A percentile compares a stretch with the other conserved stretches of the same genome.
These are phyloP conservation scores for Monosporascus sp. DNA, from an alignment of 2,329 filamentous ascomycete genomes.

Conservation along the genomic window DNA sequence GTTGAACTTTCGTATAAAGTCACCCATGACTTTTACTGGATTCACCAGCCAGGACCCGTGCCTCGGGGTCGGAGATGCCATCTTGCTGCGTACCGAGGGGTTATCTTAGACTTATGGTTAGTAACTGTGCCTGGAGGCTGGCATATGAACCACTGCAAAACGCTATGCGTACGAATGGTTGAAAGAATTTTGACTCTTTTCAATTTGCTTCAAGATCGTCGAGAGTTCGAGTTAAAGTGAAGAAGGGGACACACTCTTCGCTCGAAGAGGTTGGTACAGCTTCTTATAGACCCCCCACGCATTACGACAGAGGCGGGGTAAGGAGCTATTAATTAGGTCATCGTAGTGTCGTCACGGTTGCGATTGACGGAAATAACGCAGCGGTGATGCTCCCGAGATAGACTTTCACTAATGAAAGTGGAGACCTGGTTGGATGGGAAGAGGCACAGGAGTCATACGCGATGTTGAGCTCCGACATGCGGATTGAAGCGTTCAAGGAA, in stretches of 20 bases:
- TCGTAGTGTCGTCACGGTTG: background rate
- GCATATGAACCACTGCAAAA: background rate
- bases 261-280: background rate
- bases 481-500: background rate
- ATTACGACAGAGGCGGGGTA: background rate
- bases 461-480: background rate
- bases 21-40: constrained; percentile 19
- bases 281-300: background rate
- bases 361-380: background rate
- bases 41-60: constrained; percentile 24
- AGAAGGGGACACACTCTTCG: background rate
- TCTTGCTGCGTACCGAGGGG: constrained; percentile 21
- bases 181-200: background rate
- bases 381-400: background rate
- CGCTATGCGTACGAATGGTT: background rate
- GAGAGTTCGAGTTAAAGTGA: background rate
- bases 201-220: background rate
- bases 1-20: constrained; percentile 24
- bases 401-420: background rate
- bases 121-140: background rate
- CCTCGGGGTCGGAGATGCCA: constrained; percentile 15
- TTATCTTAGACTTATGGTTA: background rate
- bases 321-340: background rate
- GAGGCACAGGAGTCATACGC: background rate
- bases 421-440: background rate